A percentile compares a stretch with the other conserved stretches of the same genome.
Conservation (phyloP, 495 filamentous ascomycete species). For the Annulohypoxylon maeteangense region DNA sequence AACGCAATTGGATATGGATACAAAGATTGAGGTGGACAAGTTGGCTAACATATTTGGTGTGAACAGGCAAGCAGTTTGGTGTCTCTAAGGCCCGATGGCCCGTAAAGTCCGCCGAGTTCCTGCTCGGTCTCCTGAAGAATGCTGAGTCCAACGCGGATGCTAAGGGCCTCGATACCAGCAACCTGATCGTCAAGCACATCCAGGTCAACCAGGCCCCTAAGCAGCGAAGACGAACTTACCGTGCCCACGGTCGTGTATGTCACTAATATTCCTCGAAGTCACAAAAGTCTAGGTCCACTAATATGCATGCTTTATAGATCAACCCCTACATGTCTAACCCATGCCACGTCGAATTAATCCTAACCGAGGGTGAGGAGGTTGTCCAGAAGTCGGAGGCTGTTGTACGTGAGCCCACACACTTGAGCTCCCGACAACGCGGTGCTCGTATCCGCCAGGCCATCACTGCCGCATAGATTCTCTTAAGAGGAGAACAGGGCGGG, state of each 20-base stretch:
- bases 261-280: background rate
- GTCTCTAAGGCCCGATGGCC: constrained; percentile 98
- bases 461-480: constrained; percentile 73
- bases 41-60: constrained; percentile 45
- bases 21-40: background rate
- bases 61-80: constrained; percentile 95
- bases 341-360: constrained; percentile 99
- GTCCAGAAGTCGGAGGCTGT: constrained; percentile 82
- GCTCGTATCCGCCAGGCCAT: constrained; percentile 79
- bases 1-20: background rate
- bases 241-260: constrained; percentile 99
- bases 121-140: constrained; percentile 97
- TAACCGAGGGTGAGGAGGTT: constrained; percentile 93
- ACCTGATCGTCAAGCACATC: constrained; percentile 98
- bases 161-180: constrained; percentile 97
- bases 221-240: constrained; percentile 97
- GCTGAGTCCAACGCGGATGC: constrained; percentile 98
- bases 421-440: constrained; percentile 91
- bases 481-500: constrained; percentile 8
- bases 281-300: background rate
- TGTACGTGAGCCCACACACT: constrained; percentile 67
- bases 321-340: constrained; percentile 99
- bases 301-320: constrained; percentile 69
- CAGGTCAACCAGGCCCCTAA: constrained; percentile 99
- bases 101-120: constrained; percentile 97